These are phyloP conservation scores for Termitomyces bulborhizus DNA, from an alignment of 768 basidiomycete species.

Conservation along the genomic window DNA sequence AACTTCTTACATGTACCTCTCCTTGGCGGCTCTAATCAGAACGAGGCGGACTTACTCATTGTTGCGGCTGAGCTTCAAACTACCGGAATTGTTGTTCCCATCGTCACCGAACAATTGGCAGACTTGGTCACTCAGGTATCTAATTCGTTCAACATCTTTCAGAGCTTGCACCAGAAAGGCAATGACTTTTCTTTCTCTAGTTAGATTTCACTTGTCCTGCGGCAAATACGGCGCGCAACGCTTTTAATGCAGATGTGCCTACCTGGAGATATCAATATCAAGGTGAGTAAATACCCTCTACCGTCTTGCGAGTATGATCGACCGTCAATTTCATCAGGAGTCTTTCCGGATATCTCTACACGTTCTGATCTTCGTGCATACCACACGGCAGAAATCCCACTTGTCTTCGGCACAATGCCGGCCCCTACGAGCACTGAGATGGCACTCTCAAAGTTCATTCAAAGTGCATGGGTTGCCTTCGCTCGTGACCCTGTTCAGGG, in stretches of 20 bases:
- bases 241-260: slow-evolving; percentile 6
- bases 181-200: background rate
- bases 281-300: slow-evolving; percentile 11
- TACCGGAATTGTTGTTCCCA: background rate
- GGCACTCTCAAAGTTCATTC: slow-evolving; percentile 26
- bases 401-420: slow-evolving; percentile 28
- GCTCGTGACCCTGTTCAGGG: slow-evolving; percentile 30
- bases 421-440: slow-evolving; percentile 14
- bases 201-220: slow-evolving; percentile 11
- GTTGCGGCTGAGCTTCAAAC: background rate
- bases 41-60: background rate
- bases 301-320: slow-evolving; percentile 16
- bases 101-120: background rate
- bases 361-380: slow-evolving; percentile 28
- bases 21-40: background rate
- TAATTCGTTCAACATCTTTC: background rate
- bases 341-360: slow-evolving; percentile 30
- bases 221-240: background rate
- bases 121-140: background rate
- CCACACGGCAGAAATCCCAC: slow-evolving; percentile 32
- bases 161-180: too few species aligned
- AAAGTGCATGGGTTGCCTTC: slow-evolving; percentile 33
- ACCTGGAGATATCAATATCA: slow-evolving; percentile 16
- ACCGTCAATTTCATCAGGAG: slow-evolving; percentile 13
- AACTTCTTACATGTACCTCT: slow-evolving; percentile 12